These are phyloP conservation scores for Xylaria venustula DNA, from an alignment of 495 filamentous ascomycete genomes.

Conservation along the genomic window DNA sequence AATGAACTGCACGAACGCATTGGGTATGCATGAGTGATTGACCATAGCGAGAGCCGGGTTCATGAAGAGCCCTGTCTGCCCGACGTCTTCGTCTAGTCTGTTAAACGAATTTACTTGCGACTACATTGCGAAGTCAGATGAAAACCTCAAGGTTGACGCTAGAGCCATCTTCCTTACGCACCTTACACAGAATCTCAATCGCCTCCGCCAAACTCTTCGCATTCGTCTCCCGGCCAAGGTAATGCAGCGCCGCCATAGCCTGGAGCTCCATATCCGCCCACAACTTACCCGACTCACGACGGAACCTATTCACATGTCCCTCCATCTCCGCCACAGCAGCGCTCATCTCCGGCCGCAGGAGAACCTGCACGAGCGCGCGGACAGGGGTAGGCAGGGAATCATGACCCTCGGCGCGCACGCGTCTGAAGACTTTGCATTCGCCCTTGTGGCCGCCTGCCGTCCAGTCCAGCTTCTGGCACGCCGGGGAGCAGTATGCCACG, in stretches of 20 bases:
- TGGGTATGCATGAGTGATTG: slow-evolving; percentile 56
- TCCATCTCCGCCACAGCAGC: slow-evolving; percentile 28
- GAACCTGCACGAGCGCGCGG: slow-evolving; percentile 43
- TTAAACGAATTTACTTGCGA: slow-evolving; percentile 50
- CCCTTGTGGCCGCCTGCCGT: slow-evolving; percentile 43
- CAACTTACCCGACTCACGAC: slow-evolving; percentile 8
- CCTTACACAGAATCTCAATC: slow-evolving; percentile 30
- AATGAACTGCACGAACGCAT: slow-evolving; percentile 47
- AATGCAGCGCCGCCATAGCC: slow-evolving; percentile 42
- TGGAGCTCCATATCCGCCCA: slow-evolving; percentile 47
- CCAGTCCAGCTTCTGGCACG: slow-evolving; percentile 60
- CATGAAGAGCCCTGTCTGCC: slow-evolving; percentile 39
- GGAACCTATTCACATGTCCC: slow-evolving; percentile 36
- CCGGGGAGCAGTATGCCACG: slow-evolving; percentile 50
- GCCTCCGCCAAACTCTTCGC: slow-evolving; percentile 31
- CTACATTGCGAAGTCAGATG: slow-evolving; percentile 18
- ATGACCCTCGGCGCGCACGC: slow-evolving; percentile 21
- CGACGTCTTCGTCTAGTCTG: slow-evolving; percentile 37
- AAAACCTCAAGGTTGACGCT: too few relatives aligned
- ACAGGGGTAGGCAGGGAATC: slow-evolving; percentile 46
- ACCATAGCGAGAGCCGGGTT: slow-evolving; percentile 47
- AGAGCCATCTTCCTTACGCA: background rate
- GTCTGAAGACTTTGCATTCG: slow-evolving; percentile 49
- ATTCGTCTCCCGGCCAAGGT: slow-evolving; percentile 27
- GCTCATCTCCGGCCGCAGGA: slow-evolving; percentile 35